Evolutionary conservation across 2,329 filamentous ascomycete species (phyloP), one percentile per base, ranked within the genome.

Genomic region (Hypoxylon sp.): DNA sequence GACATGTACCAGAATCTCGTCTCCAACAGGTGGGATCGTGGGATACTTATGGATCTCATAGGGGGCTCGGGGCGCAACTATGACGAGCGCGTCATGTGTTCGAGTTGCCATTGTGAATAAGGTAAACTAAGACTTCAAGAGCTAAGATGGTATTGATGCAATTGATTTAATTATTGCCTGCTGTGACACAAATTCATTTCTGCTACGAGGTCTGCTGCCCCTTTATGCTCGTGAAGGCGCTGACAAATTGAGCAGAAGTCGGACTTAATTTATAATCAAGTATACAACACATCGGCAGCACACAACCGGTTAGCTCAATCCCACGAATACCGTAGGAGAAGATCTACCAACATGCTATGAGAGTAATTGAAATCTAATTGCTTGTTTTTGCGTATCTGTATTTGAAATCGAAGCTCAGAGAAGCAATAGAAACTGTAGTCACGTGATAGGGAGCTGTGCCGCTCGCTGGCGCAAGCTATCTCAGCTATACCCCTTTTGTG

Each of bases 1-100:
- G 9, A 87, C 84, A 25, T 80, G 82, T 43, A 90, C 77, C 14
- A 84, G 81, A 34, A 89, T 82, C 75, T 90, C 84, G 36, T 83
- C 81, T 0, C 75, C 73, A 1, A 70, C 65, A 0, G 84, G 83
- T 4, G 75, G 13, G 43, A 71, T 60, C 0, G 75, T 76, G 11
- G 72, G 73, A 34, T 71, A 72, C 38, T 67, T 63, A 43, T 67
- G 71, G 32, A 76, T 60, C 52, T 77, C 72, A 51, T 73, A 74
- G 5, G 75, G 76, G 38, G 70, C 60, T 60, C 68, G 55, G 3
- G 75, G 66, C 28, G 65, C 75, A 13, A 75, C 73, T 46, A 72
- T 72, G 19, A 77, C 75, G 14, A 78, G 61, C 13, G 71, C 72
- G 17, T 73, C 67, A 51, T 77, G 75, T 10, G 68, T 75, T 32